Percentiles rank a stretch among this genome's conserved stretches.
phyloP scores from a whole-genome alignment of 1,284 basidiomycete genomes.

The Rhodotorula sp. region DNA sequence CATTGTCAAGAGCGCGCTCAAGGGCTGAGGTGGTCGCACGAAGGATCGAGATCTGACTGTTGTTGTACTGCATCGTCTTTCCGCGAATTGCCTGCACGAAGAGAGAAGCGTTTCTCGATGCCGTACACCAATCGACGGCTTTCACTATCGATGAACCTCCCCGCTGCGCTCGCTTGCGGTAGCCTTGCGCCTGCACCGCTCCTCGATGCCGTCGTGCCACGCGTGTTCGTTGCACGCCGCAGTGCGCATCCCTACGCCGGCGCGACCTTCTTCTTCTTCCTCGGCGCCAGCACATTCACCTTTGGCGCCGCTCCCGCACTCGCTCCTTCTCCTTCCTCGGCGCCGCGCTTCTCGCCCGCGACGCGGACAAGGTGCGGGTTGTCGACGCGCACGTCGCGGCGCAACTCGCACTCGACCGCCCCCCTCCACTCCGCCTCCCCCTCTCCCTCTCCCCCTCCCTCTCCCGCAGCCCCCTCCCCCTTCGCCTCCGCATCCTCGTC shows the following conservation, averaged over 20 bases:
- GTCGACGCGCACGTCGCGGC: slow-evolving; percentile 9
- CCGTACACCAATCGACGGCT: no score
- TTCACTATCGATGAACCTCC: no score
- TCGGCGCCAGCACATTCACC: slow-evolving; percentile 41
- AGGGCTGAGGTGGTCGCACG: not conserved
- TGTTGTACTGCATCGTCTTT: no score
- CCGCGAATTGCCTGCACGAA: no score
- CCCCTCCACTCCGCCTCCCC: slow-evolving; percentile 7
- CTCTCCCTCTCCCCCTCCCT: not conserved
- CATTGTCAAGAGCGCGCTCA: not conserved
- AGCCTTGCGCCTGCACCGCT: no score
- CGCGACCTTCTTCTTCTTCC: slow-evolving; percentile 43
- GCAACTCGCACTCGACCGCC: slow-evolving; percentile 5
- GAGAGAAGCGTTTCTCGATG: no score
- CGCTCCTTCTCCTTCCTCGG: not conserved
- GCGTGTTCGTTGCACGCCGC: not conserved
- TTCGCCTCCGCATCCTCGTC: not conserved
- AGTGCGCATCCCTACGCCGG: not conserved
- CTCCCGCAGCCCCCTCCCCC: slow-evolving; percentile 1
- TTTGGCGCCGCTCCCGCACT: slow-evolving; percentile 7
- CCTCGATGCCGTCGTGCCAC: not conserved
- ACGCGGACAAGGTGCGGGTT: not conserved
- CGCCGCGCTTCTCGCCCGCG: not conserved
- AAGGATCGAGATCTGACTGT: not conserved
- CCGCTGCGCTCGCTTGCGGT: no score